Evolutionary conservation across 495 filamentous ascomycete species (phyloP).

Genomic region (Pyronema omphalodes): DNA sequence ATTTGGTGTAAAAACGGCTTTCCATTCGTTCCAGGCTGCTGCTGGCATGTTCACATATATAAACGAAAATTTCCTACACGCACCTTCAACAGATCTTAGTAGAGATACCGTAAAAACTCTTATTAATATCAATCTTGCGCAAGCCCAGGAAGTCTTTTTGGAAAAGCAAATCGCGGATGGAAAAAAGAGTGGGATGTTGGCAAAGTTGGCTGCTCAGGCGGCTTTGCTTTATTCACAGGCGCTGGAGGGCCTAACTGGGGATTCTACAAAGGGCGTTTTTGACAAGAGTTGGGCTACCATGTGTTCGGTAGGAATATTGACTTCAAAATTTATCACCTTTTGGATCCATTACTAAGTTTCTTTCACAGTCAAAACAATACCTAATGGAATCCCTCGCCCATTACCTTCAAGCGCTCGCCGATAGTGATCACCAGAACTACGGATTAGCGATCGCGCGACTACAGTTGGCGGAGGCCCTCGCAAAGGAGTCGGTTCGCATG

Average conservation of each 20-base stretch:
- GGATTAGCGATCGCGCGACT: conserved; percentile 73
- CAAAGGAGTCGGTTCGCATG: conserved; percentile 53
- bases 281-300: conserved; percentile 64
- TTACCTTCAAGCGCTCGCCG: conserved; percentile 83
- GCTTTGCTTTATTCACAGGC: conserved; percentile 76
- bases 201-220: conserved; percentile 82
- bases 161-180: conserved; percentile 88
- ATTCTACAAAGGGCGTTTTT: conserved; percentile 77
- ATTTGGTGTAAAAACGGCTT: conserved; percentile 80
- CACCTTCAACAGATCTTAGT: conserved; percentile 84
- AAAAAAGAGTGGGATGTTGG: conserved; percentile 82
- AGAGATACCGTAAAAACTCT: conserved; percentile 87
- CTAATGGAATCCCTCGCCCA: conserved; percentile 75
- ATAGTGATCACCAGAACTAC: conserved; percentile 72
- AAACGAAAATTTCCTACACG: conserved; percentile 97
- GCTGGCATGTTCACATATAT: conserved; percentile 99
- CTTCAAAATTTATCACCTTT: neutral
- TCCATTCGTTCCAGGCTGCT: conserved; percentile 94
- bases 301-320: conserved; percentile 1
- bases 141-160: conserved; percentile 90
- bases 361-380: conserved; percentile 52
- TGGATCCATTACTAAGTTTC: neutral
- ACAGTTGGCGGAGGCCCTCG: conserved; percentile 56
- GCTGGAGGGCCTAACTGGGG: conserved; percentile 76
- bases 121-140: conserved; percentile 81